A percentile compares a stretch with the other conserved stretches of the same genome.
phyloP scores from a whole-genome alignment of 78 protist species.

The Mastigamoeba balamuthi region DNA sequence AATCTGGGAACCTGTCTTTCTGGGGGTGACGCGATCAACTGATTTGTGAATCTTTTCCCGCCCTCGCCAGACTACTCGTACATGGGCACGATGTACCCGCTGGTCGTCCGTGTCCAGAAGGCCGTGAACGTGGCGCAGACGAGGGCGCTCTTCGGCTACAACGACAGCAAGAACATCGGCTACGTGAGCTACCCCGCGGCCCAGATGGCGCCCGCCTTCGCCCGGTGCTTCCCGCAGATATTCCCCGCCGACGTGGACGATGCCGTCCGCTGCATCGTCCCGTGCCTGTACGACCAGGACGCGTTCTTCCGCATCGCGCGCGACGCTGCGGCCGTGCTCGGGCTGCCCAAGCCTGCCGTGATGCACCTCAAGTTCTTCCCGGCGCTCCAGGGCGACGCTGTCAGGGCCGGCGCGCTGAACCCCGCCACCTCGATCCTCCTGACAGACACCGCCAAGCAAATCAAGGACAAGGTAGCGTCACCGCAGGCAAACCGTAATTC shows the following conservation, averaged over 20 bases:
- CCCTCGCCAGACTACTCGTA: conserved; percentile 85
- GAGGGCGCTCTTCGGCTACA: conserved; percentile 74
- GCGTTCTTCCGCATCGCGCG: conserved; percentile 98
- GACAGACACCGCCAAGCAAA: conserved; percentile 86
- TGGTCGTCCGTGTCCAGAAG: conserved; percentile 43
- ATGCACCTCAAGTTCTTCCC: conserved; percentile 93
- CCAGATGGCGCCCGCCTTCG: conserved; percentile 92
- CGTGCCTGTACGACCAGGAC: conserved; percentile 99
- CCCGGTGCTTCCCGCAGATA: conserved; percentile 91
- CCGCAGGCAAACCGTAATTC: no score
- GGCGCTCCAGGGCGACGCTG: conserved; percentile 76
- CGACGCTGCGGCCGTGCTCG: conserved; percentile 91
- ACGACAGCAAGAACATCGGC: conserved; percentile 57
- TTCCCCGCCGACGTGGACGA: conserved; percentile 47
- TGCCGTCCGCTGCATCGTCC: conserved; percentile 89
- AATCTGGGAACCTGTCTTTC: no score
- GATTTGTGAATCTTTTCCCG: no score
- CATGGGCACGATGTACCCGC: conserved; percentile 66
- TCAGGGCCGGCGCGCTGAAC: conserved; percentile 87
- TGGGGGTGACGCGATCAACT: no score
- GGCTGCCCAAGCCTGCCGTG: conserved; percentile 87
- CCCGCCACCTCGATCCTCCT: conserved; percentile 73
- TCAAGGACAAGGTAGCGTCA: conserved; percentile 63
- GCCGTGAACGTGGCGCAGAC: conserved; percentile 9
- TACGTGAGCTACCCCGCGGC: conserved; percentile 90